Percentiles rank a stretch among this genome's conserved stretches.
phyloP scores from a whole-genome alignment of 352 stramenopile genomes.

The Plasmopara muralis region DNA sequence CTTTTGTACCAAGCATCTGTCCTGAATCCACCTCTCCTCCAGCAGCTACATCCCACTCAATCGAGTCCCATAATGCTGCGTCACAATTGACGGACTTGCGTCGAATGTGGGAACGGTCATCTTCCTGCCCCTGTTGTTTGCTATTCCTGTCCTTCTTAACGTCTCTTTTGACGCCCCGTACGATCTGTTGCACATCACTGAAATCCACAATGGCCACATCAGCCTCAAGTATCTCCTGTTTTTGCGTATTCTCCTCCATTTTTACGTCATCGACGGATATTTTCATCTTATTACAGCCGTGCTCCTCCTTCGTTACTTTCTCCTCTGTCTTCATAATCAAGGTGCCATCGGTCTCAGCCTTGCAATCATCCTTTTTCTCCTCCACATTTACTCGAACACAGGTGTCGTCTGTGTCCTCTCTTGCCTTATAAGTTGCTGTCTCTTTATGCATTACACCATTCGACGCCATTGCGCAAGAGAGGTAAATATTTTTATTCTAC shows the following conservation, averaged over 20 bases:
- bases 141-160: conserved; percentile 20
- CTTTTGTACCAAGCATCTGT: conserved; percentile 45
- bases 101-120: conserved; percentile 44
- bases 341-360: conserved; percentile 8
- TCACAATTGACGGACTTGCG: conserved; percentile 44
- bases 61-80: conserved; percentile 23
- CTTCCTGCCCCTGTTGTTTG: conserved; percentile 10
- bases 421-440: conserved; percentile 10
- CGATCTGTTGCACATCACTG: conserved; percentile 7
- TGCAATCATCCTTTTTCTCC: conserved; percentile 22
- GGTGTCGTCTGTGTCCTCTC: conserved; percentile 9
- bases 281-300: conserved; percentile 16
- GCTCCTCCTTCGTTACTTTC: conserved; percentile 19
- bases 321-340: conserved; percentile 14
- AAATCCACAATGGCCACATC: neutral
- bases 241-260: conserved; percentile 17
- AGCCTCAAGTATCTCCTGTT: conserved; percentile 15
- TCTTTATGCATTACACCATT: conserved; percentile 24
- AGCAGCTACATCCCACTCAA: conserved; percentile 42
- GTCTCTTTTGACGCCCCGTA: conserved; percentile 5
- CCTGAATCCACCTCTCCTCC: conserved; percentile 48
- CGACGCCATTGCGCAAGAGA: conserved; percentile 11
- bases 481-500: neutral
- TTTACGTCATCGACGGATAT: conserved; percentile 4
- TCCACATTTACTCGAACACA: conserved; percentile 18